Conservation (phyloP, 75 land plant species). For the Cryptomeria japonica region DNA sequence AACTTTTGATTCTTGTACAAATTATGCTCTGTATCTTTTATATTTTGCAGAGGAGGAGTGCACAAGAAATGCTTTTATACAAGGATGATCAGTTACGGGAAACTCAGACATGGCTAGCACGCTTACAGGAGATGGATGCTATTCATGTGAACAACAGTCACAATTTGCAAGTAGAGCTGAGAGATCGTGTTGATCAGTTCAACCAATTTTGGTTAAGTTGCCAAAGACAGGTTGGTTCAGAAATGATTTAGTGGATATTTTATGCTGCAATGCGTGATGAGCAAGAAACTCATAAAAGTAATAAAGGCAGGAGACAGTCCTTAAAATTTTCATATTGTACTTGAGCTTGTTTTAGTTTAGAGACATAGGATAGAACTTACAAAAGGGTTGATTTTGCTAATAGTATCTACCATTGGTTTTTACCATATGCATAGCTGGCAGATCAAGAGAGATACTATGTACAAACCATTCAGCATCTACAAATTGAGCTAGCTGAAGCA, state of each 20-base stretch:
- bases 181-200: constrained; percentile 87
- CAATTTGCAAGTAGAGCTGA: constrained; percentile 81
- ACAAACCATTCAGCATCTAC: constrained; percentile 83
- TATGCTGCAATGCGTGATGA: neutral
- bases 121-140: constrained; percentile 86
- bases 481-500: constrained; percentile 71
- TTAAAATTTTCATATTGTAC: neutral
- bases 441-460: constrained; percentile 85
- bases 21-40: neutral
- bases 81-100: constrained; percentile 93
- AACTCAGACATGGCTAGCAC: constrained; percentile 89
- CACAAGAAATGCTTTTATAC: constrained; percentile 76
- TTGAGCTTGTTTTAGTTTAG: neutral
- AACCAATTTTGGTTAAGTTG: constrained; percentile 82
- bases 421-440: constrained; percentile 43
- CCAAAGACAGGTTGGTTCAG: constrained; percentile 72
- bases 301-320: neutral
- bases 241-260: neutral
- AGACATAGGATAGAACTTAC: neutral
- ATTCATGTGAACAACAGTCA: constrained; percentile 64
- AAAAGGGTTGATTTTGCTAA: constrained; percentile 5
- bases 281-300: neutral
- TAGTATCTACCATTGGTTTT: neutral
- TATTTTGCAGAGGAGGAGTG: constrained; percentile 65
- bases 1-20: neutral